Evolutionary conservation across 2,329 filamentous ascomycete species (phyloP).

Genomic region (Aspergillus luchuensis): DNA sequence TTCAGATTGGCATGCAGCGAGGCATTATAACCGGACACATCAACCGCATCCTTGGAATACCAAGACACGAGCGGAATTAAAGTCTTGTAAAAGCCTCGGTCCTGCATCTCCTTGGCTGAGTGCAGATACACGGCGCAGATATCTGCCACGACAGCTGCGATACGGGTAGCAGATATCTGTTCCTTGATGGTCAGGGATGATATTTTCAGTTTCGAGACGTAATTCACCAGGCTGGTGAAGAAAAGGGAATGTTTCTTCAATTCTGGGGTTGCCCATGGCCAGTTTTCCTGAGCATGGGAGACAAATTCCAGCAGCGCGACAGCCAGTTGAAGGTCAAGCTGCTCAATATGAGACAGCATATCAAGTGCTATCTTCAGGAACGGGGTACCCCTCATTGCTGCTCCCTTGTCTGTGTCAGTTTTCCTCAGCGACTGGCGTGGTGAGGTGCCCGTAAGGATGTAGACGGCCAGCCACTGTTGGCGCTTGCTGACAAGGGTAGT

Average conservation of each 20-base stretch:
- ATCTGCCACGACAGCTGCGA: slow-evolving; percentile 82
- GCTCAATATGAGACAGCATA: slow-evolving; percentile 66
- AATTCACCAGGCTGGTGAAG: slow-evolving; percentile 69
- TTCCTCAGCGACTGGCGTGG: slow-evolving; percentile 71
- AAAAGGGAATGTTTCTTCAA: slow-evolving; percentile 74
- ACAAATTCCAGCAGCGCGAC: slow-evolving; percentile 84
- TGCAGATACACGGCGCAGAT: slow-evolving; percentile 91
- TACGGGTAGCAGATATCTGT: slow-evolving; percentile 63
- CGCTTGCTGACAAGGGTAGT: slow-evolving; percentile 83
- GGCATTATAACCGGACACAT: slow-evolving; percentile 79
- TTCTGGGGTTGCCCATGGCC: slow-evolving; percentile 89
- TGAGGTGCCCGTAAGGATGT: slow-evolving; percentile 83
- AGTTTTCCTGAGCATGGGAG: slow-evolving; percentile 84
- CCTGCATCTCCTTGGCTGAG: slow-evolving; percentile 74
- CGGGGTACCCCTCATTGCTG: slow-evolving; percentile 58
- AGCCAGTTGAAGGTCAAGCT: slow-evolving; percentile 65
- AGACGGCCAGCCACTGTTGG: slow-evolving; percentile 95
- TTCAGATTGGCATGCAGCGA: slow-evolving; percentile 85
- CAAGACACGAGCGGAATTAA: slow-evolving; percentile 77
- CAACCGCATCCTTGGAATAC: slow-evolving; percentile 74
- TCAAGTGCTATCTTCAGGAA: slow-evolving; percentile 75
- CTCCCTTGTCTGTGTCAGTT: slow-evolving; percentile 51
- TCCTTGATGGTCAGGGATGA: slow-evolving; percentile 50
- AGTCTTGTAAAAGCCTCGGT: slow-evolving; percentile 67
- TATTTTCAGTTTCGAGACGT: slow-evolving; percentile 63